A percentile compares a stretch with the other conserved stretches of the same genome.
These are phyloP conservation scores for Neurospora tetrasperma DNA, from an alignment of 495 filamentous ascomycete species.

Conservation along the genomic window DNA sequence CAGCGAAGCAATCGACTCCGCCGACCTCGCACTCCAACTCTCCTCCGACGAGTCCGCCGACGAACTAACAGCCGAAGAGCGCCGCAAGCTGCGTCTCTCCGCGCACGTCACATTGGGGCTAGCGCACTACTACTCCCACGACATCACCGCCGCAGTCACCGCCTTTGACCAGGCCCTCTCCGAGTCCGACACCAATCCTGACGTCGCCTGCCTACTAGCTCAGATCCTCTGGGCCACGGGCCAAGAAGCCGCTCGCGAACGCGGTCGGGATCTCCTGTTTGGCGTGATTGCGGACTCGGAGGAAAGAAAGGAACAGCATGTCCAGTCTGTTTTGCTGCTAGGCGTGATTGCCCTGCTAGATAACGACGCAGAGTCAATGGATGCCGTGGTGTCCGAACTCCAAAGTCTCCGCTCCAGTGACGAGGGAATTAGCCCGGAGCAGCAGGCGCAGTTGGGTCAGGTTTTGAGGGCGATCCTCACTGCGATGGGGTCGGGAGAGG, in stretches of 20 bases:
- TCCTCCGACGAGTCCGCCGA: conserved; percentile 51
- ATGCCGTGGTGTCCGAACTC: conserved; percentile 73
- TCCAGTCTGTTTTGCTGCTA: conserved; percentile 66
- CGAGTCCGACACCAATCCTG: conserved; percentile 53
- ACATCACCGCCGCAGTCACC: conserved; percentile 55
- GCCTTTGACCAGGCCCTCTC: conserved; percentile 75
- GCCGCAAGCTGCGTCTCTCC: conserved; percentile 60
- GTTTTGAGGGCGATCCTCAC: conserved; percentile 34
- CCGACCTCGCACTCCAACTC: conserved; percentile 60
- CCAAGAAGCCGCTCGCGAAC: conserved; percentile 56
- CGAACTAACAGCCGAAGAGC: conserved; percentile 41
- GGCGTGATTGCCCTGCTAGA: conserved; percentile 78
- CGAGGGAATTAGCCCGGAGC: conserved; percentile 25
- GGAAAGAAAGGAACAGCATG: conserved; percentile 50
- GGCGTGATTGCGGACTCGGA: conserved; percentile 41
- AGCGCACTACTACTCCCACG: conserved; percentile 57
- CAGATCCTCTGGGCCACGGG: conserved; percentile 91
- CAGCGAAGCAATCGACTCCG: conserved; percentile 56
- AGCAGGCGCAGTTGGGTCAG: conserved; percentile 39
- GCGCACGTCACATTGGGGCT: conserved; percentile 82
- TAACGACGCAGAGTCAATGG: conserved; percentile 61
- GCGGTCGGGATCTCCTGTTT: conserved; percentile 73
- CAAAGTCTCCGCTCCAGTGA: conserved; percentile 56
- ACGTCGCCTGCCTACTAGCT: conserved; percentile 78
- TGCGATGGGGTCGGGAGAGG: conserved; percentile 22